Evolutionary conservation across 257 asterid genomes (phyloP).

Genomic region (Penstemon eatonii): DNA sequence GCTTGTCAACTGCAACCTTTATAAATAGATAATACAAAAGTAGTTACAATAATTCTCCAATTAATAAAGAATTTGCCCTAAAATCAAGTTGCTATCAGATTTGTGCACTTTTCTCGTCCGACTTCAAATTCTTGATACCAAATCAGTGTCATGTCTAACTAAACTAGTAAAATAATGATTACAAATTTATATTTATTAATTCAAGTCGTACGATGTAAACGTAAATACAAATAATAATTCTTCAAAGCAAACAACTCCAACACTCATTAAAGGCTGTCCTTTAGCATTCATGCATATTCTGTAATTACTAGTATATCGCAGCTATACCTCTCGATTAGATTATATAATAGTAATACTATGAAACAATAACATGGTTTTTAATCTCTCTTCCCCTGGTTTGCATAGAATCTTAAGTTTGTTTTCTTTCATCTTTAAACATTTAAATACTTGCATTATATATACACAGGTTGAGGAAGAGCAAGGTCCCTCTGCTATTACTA

Average conservation of each 20-base stretch:
- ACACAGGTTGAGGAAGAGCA: neutral
- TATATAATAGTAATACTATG: too few species aligned
- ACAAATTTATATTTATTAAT: neutral
- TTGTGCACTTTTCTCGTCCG: neutral
- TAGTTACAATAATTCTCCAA: too few species aligned
- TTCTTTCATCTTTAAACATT: too few species aligned
- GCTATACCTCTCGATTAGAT: neutral
- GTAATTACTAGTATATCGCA: neutral
- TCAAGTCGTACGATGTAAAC: constrained; percentile 14
- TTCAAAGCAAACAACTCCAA: constrained; percentile 4
- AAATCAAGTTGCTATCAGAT: too few species aligned
- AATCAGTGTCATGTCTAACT: constrained; percentile 14
- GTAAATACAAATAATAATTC: neutral
- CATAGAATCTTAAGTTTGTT: neutral
- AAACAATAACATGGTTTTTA: neutral
- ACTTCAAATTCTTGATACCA: constrained; percentile 23
- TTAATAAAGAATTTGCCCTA: too few species aligned
- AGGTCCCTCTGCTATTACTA: neutral
- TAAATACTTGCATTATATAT: too few species aligned
- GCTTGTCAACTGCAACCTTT: too few species aligned
- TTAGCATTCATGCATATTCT: neutral
- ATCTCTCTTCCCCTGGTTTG: neutral
- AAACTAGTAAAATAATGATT: constrained; percentile 7
- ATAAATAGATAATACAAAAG: too few species aligned
- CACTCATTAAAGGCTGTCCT: neutral